These are phyloP conservation scores for Pichia sp. DNA, from an alignment of 1,139 yeast species.

Conservation along the genomic window DNA sequence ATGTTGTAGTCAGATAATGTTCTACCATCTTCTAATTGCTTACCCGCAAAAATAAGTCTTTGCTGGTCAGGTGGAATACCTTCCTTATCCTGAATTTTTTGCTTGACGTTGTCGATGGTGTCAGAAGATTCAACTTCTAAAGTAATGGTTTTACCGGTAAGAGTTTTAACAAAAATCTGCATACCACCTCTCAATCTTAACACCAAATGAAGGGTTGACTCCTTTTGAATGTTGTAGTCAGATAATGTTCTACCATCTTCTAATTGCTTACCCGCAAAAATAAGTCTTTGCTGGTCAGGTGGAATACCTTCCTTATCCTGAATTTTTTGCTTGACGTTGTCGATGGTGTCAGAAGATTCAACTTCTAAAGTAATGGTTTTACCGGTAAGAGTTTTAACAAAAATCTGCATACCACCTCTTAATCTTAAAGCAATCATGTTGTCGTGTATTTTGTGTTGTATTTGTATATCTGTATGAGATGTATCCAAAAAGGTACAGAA, in stretches of 20 bases:
- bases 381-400: conserved; percentile 59
- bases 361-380: conserved; percentile 67
- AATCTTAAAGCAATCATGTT: conserved; percentile 18
- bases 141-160: conserved; percentile 72
- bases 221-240: conserved; percentile 88
- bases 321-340: conserved; percentile 73
- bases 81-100: conserved; percentile 81
- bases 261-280: conserved; percentile 81
- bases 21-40: conserved; percentile 85
- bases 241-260: conserved; percentile 85
- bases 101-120: conserved; percentile 78
- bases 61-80: conserved; percentile 88
- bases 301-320: conserved; percentile 87
- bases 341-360: conserved; percentile 68
- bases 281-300: conserved; percentile 80
- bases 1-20: conserved; percentile 85
- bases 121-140: conserved; percentile 78
- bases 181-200: conserved; percentile 30
- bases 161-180: conserved; percentile 58
- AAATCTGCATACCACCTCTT: conserved; percentile 44
- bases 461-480: neutral
- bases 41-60: conserved; percentile 80
- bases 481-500: neutral
- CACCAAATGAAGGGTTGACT: conserved; percentile 79
- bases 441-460: neutral